Conservation (phyloP, 495 filamentous ascomycete species). For the Pyrenopolyporus hunteri region DNA sequence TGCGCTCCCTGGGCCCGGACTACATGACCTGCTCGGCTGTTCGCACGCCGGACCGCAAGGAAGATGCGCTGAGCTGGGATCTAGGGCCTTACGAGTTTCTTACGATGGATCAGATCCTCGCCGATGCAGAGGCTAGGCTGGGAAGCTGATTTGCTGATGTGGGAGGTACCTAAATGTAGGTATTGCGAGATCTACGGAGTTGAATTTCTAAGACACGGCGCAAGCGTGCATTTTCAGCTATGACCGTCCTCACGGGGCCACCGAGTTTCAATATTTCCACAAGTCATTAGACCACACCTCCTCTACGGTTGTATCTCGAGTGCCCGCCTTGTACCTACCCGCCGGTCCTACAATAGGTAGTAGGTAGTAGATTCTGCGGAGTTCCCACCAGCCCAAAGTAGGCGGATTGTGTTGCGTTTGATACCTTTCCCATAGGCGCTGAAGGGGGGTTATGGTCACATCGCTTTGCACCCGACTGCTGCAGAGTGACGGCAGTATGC, state of each 20-base stretch:
- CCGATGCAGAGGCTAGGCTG: slow-evolving; percentile 44
- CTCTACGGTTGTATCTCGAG: not conserved
- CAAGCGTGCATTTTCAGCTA: not conserved
- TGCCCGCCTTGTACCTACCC: not conserved
- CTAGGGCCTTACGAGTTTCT: slow-evolving; percentile 49
- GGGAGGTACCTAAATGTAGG: not conserved
- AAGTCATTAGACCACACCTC: slow-evolving; percentile 10
- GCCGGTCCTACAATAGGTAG: no score
- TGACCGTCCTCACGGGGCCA: not conserved
- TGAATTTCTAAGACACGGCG: not conserved
- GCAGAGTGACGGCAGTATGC: slow-evolving; percentile 24
- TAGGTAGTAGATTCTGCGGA: not conserved
- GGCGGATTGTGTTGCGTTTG: slow-evolving; percentile 2
- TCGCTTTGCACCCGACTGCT: slow-evolving; percentile 16
- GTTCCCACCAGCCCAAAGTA: not conserved
- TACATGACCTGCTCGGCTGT: slow-evolving; percentile 57
- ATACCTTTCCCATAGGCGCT: not conserved
- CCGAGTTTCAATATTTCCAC: slow-evolving; percentile 2
- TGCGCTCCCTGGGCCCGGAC: slow-evolving; percentile 50
- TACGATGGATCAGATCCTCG: slow-evolving; percentile 47
- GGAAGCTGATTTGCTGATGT: slow-evolving; percentile 4
- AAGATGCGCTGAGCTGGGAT: slow-evolving; percentile 46
- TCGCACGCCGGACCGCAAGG: slow-evolving; percentile 45
- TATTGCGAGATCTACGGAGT: slow-evolving; percentile 3
- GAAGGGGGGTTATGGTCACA: slow-evolving; percentile 24